Percentiles rank a stretch among this genome's conserved stretches.
phyloP scores from a whole-genome alignment of 768 basidiomycete genomes.

The Suillus fuscotomentosus region DNA sequence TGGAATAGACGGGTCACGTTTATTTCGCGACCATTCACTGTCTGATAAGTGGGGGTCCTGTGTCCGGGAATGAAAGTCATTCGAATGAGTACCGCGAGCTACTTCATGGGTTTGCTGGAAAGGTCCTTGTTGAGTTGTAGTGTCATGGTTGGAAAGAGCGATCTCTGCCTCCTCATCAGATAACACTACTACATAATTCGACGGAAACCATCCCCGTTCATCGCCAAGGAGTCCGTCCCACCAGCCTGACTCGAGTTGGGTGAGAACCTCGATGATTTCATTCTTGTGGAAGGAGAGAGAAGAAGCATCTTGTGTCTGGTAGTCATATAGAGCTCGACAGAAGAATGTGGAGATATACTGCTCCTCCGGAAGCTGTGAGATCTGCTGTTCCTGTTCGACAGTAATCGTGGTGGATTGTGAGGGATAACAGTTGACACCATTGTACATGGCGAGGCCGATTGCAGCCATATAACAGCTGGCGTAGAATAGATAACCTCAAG shows the following conservation, averaged over 20 bases:
- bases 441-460: constrained; percentile 22
- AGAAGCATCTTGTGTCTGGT: constrained; percentile 82
- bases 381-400: constrained; percentile 21
- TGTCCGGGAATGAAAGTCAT: constrained; percentile 7
- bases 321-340: constrained; percentile 91
- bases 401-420: constrained; percentile 14
- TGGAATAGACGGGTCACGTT: constrained; percentile 21
- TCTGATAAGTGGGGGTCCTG: constrained; percentile 37
- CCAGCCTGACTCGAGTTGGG: constrained; percentile 92
- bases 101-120: constrained; percentile 14
- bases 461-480: constrained; percentile 22
- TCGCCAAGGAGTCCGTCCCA: constrained; percentile 94
- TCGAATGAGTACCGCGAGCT: constrained; percentile 16
- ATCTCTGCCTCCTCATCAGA: constrained; percentile 79
- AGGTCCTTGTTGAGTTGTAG: constrained; percentile 13
- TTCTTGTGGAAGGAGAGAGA: constrained; percentile 84
- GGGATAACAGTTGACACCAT: constrained; percentile 15
- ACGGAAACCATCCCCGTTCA: constrained; percentile 95
- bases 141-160: constrained; percentile 41
- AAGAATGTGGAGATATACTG: constrained; percentile 70
- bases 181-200: constrained; percentile 86
- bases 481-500: constrained; percentile 2
- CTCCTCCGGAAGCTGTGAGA: constrained; percentile 42
- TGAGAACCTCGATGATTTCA: constrained; percentile 93
- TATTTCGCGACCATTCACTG: constrained; percentile 40